Base-by-base conservation (phyloP, 129 eudicot species). In the Centella asiatica region DNA sequence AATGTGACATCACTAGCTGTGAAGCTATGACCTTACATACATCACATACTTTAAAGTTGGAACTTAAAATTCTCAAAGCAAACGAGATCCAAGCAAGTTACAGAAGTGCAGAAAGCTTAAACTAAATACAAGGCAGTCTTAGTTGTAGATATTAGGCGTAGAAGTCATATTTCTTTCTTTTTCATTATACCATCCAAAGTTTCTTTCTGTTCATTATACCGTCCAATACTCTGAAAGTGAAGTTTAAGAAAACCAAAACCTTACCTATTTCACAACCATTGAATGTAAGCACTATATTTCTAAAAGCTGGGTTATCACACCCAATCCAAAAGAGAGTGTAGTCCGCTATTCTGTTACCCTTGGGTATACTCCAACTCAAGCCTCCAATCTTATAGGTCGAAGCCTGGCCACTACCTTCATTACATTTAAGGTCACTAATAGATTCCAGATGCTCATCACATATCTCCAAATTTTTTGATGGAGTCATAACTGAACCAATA, bases 251-350 rank as follows among this genome's bases (percentile, higher is more conserved):
- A 23, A 34, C 9, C 5, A 17, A 14, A 15, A 28, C 28, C 1
- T 33, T 80, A 92, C 98, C 98, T 77, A 87, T 87, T 65, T 92
- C 96, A 70, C 95, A 92, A 52, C 77, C 54, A 60, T 87, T 92
- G 70, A 81, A 92, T 31, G 94, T 87, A 76, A 92, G 76, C 57
- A 84, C 86, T 60, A 78, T 71, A 74, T 84, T 92, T 22, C 90
- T 79, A 74, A 92, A 87, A 59, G 98, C 98, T 40, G 98, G 60
- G 73, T 84, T 76, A 60, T 92, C 94, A 55, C 74, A 58, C 14
- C 98, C 98, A 49, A 92, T 82, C 94, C 95, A 92, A 74, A 77
- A 79, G 70, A 92, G 58, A 7, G 89, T 66, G 76, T 84, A 92
- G 61, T 87, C 98, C 60, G 84, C 90, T 76, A 92, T 75, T 60